Conservation (phyloP, 2,329 filamentous ascomycete species). For the Epichloe hybrida region DNA sequence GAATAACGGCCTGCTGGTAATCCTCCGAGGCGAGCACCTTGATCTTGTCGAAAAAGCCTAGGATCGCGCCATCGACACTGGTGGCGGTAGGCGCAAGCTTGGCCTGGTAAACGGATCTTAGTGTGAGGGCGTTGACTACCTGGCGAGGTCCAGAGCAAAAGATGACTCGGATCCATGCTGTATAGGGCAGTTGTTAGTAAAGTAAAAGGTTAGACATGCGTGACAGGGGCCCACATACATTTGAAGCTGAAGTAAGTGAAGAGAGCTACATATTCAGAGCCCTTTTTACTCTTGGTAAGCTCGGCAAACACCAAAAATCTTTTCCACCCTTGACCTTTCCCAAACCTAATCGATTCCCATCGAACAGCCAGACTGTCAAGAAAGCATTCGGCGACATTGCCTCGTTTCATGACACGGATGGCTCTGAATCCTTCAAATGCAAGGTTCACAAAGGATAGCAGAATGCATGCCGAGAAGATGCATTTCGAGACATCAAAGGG, state of each 20-base stretch:
- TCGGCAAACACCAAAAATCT: constrained; percentile 91
- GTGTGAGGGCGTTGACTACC: constrained; percentile 76
- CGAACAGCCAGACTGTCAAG: constrained; percentile 77
- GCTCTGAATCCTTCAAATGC: constrained; percentile 70
- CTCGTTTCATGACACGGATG: constrained; percentile 65
- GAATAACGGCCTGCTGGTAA: constrained; percentile 65
- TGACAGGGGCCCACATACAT: constrained; percentile 26
- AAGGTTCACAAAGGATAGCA: constrained; percentile 75
- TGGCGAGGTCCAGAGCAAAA: constrained; percentile 88
- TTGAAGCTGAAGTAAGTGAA: constrained; percentile 78
- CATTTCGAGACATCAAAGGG: constrained; percentile 71
- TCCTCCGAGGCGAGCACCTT: constrained; percentile 57
- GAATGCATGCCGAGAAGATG: constrained; percentile 90
- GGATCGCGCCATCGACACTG: constrained; percentile 47
- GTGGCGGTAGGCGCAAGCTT: constrained; percentile 46
- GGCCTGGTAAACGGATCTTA: constrained; percentile 69
- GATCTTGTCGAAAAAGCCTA: constrained; percentile 76
- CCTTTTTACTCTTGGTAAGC: constrained; percentile 82
- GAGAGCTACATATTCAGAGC: constrained; percentile 76
- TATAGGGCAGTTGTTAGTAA: background rate
- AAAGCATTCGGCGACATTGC: constrained; percentile 82
- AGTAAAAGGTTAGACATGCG: background rate
- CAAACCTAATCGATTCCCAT: constrained; percentile 68
- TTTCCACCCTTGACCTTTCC: constrained; percentile 65
- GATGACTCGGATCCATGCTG: constrained; percentile 77